Evolutionary conservation across 768 basidiomycete genomes (phyloP).

Genomic region (Pleurotus pulmonarius): DNA sequence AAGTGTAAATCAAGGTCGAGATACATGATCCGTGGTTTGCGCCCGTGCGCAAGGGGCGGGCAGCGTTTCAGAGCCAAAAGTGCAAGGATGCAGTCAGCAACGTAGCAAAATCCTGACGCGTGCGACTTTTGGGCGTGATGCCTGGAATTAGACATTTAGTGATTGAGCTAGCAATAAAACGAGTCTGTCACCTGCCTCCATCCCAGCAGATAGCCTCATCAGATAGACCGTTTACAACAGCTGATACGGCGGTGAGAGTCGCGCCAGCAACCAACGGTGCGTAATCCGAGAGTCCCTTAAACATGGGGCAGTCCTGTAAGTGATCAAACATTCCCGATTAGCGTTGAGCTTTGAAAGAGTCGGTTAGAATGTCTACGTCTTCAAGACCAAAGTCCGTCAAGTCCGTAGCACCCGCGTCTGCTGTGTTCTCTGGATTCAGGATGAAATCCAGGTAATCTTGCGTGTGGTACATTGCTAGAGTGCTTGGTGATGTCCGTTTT

Average conservation of each 20-base stretch:
- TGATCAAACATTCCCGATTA: background rate
- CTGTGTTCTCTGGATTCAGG: constrained; percentile 30
- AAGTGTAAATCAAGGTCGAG: constrained; percentile 92
- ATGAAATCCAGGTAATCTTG: constrained; percentile 65
- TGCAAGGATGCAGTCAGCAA: constrained; percentile 83
- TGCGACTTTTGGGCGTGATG: constrained; percentile 80
- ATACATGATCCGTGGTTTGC: constrained; percentile 74
- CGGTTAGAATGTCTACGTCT: constrained; percentile 41
- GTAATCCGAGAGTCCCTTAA: constrained; percentile 66
- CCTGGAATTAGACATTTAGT: constrained; percentile 28
- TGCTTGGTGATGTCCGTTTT: constrained; percentile 45
- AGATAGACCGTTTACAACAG: constrained; percentile 45
- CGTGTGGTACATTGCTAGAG: constrained; percentile 68
- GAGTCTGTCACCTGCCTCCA: constrained; percentile 64
- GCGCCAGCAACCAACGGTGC: constrained; percentile 73
- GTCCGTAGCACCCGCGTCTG: constrained; percentile 6
- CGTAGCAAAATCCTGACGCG: constrained; percentile 92
- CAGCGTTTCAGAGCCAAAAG: constrained; percentile 64
- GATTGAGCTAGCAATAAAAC: background rate
- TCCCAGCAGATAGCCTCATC: constrained; percentile 86
- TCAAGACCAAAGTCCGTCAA: constrained; percentile 52
- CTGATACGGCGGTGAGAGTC: constrained; percentile 66
- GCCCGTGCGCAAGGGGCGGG: constrained; percentile 10
- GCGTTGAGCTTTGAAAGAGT: constrained; percentile 9
- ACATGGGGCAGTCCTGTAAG: constrained; percentile 77